Percentiles rank a stretch among this genome's conserved stretches.
phyloP scores from a whole-genome alignment of 2,329 filamentous ascomycete genomes.

The Fusarium dlaminii region DNA sequence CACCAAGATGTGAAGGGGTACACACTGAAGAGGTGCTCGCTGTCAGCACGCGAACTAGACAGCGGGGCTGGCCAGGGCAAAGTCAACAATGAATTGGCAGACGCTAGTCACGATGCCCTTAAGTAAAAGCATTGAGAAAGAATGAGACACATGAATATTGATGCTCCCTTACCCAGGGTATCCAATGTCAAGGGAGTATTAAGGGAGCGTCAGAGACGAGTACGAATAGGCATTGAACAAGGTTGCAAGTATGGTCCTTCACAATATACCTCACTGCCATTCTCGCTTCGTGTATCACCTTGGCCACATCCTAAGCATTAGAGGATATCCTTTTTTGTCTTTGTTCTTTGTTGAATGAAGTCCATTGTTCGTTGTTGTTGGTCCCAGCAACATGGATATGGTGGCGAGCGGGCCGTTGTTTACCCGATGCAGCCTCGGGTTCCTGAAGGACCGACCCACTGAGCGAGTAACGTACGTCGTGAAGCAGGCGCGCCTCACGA shows the following conservation, averaged over 20 bases:
- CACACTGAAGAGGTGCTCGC: background rate
- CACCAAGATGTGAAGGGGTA: background rate
- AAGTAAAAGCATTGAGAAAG: background rate
- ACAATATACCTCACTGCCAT: background rate
- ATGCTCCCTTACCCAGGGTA: constrained; percentile 27
- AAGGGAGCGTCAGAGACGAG: constrained; percentile 1
- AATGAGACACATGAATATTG: background rate
- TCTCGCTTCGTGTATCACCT: background rate
- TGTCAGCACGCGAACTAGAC: background rate
- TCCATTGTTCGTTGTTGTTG: background rate
- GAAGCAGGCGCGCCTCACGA: constrained; percentile 38
- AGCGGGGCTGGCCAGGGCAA: background rate
- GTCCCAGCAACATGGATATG: constrained; percentile 31
- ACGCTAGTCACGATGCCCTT: constrained; percentile 5
- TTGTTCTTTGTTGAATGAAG: background rate
- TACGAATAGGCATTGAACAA: background rate
- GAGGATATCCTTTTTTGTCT: background rate
- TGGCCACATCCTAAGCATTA: background rate
- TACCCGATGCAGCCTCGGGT: constrained; percentile 36
- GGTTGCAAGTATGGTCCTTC: background rate
- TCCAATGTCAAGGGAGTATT: background rate
- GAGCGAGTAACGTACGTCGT: constrained; percentile 40
- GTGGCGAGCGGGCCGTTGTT: constrained; percentile 35
- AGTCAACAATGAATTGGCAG: background rate
- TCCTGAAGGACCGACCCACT: constrained; percentile 32